These are phyloP conservation scores for Coemansia sp. DNA, from an alignment of 192 early-diverging fungal species.

Conservation along the genomic window DNA sequence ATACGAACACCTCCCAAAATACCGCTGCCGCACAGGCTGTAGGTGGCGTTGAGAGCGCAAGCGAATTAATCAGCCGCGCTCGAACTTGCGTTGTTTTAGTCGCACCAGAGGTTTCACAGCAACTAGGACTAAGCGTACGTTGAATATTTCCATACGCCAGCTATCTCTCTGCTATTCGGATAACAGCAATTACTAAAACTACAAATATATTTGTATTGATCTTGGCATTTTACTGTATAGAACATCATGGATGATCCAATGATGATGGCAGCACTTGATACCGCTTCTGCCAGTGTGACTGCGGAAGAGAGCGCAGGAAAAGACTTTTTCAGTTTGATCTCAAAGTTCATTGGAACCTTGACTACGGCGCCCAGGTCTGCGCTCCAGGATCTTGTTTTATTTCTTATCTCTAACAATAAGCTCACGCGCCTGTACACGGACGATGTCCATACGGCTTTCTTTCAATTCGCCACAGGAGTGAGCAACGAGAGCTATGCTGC, in stretches of 20 bases:
- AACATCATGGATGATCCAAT: slow-evolving; percentile 11
- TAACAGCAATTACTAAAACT: too few species aligned
- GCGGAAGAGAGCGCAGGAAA: background rate
- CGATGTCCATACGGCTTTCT: slow-evolving; percentile 17
- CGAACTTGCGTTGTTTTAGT: slow-evolving; percentile 38
- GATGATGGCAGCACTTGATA: background rate
- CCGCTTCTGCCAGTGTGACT: background rate
- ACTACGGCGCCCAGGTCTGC: slow-evolving; percentile 10
- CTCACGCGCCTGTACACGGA: slow-evolving; percentile 36
- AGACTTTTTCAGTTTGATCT: slow-evolving; percentile 17
- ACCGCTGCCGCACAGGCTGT: background rate
- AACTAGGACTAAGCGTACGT: slow-evolving; percentile 5
- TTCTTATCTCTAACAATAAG: slow-evolving; percentile 6
- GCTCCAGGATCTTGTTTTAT: slow-evolving; percentile 14
- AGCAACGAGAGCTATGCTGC: slow-evolving; percentile 5
- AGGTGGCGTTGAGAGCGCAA: slow-evolving; percentile 1
- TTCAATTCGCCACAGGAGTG: slow-evolving; percentile 11
- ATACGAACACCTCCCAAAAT: background rate
- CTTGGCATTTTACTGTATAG: background rate
- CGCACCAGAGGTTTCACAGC: slow-evolving; percentile 10
- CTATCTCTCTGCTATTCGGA: too few species aligned
- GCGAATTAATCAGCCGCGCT: slow-evolving; percentile 8
- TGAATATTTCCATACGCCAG: too few species aligned
- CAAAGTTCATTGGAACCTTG: slow-evolving; percentile 27
- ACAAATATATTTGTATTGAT: too few species aligned